Base-by-base conservation (phyloP, 1,284 basidiomycete species). In the Trichosporon sp. region DNA sequence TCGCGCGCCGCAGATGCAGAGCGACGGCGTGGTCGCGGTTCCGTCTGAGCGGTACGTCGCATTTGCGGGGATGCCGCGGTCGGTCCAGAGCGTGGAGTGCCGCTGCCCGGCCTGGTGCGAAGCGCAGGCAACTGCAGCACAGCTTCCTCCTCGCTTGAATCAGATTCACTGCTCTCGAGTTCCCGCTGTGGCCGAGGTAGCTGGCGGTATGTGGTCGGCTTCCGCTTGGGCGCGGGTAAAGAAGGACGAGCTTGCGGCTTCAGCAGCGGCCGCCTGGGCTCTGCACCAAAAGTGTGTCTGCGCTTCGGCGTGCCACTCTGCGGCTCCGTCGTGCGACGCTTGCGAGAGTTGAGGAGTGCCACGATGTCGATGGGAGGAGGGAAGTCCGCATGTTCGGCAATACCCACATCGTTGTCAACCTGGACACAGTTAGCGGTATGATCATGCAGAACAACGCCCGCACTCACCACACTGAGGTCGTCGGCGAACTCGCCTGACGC, bases 321-420 rank as follows among this genome's bases (percentile, higher is more conserved):
- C 5, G 59, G 16, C 14, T 35, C 32, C 16, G n/a, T 26, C 12
- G 59, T n/a, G n/a, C 32, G 59, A 2, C 59, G 59, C 31, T 63
- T 63, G 14, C 32, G 59, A n/a, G 59, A 19, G 14, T 35, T 16
- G 8, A 63, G 31, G 16, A 63, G 59, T 8, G 54, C 32, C 14
- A 11, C 14, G 35, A 63, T 16, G 14, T 63, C 59, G 7, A 63
- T 63, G 6, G 59, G 31, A 4, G 59, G 3, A 4, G 59, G 59
- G 32, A 63, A 63, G 31, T 63, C 32, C 59, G 59, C 4, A 7
- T 14, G 32, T 2, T 63, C 32, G 14, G 59, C 59, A 4, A 35
- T 19, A 19, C 59, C 59, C 7, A 63, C 31, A 63, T 63, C 59
- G 32, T 32, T 63, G 16, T 63, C 59, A 32, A 14, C 59, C 59